Percentiles rank a stretch among this genome's conserved stretches.
These are phyloP conservation scores for Jatropha podagrica DNA, from an alignment of 441 rosid species.

Conservation along the genomic window DNA sequence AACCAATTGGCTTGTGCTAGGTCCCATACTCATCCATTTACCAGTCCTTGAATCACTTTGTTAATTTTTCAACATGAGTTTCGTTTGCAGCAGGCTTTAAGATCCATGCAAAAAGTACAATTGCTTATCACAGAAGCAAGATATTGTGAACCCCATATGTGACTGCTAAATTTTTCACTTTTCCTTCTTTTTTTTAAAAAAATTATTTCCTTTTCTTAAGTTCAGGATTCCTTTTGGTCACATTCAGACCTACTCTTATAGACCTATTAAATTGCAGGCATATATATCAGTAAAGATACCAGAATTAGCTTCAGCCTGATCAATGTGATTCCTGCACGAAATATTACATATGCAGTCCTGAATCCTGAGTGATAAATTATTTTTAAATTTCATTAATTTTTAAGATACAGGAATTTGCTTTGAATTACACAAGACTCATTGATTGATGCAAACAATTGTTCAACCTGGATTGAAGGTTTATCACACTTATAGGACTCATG, in stretches of 20 bases:
- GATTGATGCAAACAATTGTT: background rate
- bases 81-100: background rate
- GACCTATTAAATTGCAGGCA: background rate
- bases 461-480: background rate
- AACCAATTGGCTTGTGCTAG: no score
- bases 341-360: background rate
- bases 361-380: no score
- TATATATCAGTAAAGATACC: background rate
- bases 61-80: no score
- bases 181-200: background rate
- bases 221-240: background rate
- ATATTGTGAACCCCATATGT: background rate
- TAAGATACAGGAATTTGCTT: background rate
- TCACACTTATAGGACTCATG: background rate
- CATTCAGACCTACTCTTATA: background rate
- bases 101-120: background rate
- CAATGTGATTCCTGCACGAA: background rate
- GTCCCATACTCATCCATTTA: no score
- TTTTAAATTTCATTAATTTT: no score
- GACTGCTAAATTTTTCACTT: background rate
- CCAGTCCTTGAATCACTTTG: no score
- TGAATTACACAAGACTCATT: background rate
- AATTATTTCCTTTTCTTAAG: background rate
- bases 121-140: background rate
- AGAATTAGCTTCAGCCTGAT: background rate